Percentiles rank a stretch among this genome's conserved stretches.
Evolutionary conservation across 2,329 filamentous ascomycete species (phyloP).

Genomic region (Plenodomus tracheiphilus): DNA sequence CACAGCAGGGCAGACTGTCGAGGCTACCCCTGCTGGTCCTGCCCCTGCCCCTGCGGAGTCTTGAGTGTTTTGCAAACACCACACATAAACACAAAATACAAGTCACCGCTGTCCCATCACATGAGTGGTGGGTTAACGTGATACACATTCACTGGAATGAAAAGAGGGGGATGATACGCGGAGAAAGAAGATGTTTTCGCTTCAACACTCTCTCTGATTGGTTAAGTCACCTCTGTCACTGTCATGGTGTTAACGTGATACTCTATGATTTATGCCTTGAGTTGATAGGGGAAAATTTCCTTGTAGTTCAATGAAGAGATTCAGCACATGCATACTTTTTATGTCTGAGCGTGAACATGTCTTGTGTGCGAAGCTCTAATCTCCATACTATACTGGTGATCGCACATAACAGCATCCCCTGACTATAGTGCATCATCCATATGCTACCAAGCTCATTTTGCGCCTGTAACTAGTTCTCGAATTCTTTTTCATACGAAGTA

Average conservation of each 20-base stretch:
- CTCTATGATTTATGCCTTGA: constrained; percentile 3
- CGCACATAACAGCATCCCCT: no score
- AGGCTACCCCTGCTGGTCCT: constrained; percentile 2
- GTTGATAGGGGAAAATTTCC: background rate
- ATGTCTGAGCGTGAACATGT: no score
- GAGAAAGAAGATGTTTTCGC: constrained; percentile 12
- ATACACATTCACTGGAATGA: constrained; percentile 21
- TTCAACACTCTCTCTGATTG: constrained; percentile 34
- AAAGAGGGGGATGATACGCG: no score
- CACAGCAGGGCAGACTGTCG: constrained; percentile 1
- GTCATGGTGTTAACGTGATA: constrained; percentile 43
- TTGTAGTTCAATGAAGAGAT: background rate
- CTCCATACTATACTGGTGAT: no score
- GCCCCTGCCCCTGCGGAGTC: constrained; percentile 16
- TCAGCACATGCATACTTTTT: background rate
- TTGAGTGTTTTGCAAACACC: constrained; percentile 1
- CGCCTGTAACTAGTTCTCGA: no score
- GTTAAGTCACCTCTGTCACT: constrained; percentile 44
- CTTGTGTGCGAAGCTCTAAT: no score
- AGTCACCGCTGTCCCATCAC: constrained; percentile 43
- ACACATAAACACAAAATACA: background rate
- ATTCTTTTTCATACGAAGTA: no score
- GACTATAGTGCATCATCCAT: no score
- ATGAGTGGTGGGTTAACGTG: constrained; percentile 38
- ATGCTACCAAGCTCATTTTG: no score